Evolutionary conservation across 23 red algal species (phyloP).

Genomic region (Porphyridium purpureum): DNA sequence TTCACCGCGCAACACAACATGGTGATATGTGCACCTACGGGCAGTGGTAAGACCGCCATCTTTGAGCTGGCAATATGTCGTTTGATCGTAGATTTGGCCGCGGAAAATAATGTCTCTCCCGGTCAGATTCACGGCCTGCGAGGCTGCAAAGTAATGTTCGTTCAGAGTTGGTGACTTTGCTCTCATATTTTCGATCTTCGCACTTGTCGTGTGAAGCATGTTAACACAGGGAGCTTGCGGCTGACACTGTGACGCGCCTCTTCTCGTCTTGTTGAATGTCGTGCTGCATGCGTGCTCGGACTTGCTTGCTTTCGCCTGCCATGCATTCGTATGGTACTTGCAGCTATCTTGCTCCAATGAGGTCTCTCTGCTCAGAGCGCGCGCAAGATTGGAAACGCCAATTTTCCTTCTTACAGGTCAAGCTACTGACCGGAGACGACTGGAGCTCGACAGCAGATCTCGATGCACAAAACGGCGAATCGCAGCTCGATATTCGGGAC

Average conservation of each 20-base stretch:
- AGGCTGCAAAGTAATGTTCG: slow-evolving; percentile 1
- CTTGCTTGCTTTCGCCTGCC: no score
- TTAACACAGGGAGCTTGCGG: not conserved
- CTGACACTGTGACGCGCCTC: slow-evolving; percentile 16
- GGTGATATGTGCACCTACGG: slow-evolving; percentile 43
- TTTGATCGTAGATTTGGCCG: no score
- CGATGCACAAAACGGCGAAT: not conserved
- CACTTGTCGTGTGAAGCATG: no score
- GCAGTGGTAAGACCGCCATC: slow-evolving; percentile 26
- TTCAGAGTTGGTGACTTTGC: not conserved
- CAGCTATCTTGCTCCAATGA: slow-evolving; percentile 5
- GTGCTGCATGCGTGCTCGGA: no score
- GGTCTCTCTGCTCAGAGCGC: slow-evolving; percentile 4
- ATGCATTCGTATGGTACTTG: no score
- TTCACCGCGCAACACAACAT: slow-evolving; percentile 28
- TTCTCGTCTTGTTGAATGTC: no score
- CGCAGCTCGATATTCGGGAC: not conserved
- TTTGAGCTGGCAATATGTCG: slow-evolving; percentile 63
- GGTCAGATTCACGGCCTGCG: not conserved
- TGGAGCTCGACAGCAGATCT: not conserved
- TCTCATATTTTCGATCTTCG: slow-evolving; percentile 3
- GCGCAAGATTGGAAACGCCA: not conserved
- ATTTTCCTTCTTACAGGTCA: no score
- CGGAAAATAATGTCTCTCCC: no score
- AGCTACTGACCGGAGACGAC: not conserved